Evolutionary conservation across 2,329 filamentous ascomycete genomes (phyloP).

Genomic region (Apiospora aurea): DNA sequence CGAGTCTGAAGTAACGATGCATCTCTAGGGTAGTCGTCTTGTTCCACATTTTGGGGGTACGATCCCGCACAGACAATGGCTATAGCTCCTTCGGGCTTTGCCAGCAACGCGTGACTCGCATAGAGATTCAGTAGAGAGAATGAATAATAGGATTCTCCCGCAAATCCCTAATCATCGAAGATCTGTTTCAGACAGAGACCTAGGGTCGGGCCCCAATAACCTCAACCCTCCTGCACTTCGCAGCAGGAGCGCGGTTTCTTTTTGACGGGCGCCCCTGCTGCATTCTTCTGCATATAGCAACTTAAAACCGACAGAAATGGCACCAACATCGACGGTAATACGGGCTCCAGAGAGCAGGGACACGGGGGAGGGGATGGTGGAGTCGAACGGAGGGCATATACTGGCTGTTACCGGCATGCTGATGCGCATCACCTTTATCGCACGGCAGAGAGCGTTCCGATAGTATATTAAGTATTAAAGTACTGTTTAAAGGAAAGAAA

Average conservation of each 20-base stretch:
- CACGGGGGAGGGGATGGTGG: neutral
- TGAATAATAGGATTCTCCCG: neutral
- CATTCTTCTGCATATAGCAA: neutral
- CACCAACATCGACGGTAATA: no score
- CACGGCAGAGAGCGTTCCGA: no score
- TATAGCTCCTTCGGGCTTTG: neutral
- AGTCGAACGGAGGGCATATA: neutral
- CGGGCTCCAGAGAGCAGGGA: neutral
- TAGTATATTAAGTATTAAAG: no score
- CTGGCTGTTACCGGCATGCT: constrained; percentile 6
- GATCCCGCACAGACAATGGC: neutral
- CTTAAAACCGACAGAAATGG: neutral
- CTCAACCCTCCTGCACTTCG: neutral
- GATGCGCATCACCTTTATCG: constrained; percentile 24
- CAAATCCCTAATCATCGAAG: neutral
- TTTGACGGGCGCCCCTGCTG: neutral
- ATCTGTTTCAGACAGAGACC: neutral
- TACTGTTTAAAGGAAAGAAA: no score
- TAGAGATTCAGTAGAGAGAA: neutral
- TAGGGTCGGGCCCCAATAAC: no score
- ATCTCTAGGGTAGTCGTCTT: neutral
- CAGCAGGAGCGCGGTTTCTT: neutral
- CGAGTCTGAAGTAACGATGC: neutral
- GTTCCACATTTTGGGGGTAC: neutral
- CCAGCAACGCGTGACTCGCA: neutral